Percentiles rank a stretch among this genome's conserved stretches.
Evolutionary conservation across 169 alveolate species (phyloP).

Genomic region (Plasmodium blacklocki): DNA sequence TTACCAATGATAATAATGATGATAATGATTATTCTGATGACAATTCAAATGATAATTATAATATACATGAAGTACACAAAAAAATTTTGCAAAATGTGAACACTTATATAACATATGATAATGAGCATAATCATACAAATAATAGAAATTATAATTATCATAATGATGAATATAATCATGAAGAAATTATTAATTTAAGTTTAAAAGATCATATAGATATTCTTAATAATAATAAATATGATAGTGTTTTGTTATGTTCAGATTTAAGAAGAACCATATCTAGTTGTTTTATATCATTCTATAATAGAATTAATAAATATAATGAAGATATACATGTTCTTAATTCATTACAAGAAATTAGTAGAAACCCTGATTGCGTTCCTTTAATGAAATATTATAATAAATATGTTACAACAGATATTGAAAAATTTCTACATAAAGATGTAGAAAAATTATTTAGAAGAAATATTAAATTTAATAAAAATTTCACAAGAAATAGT

Average conservation of each 20-base stretch:
- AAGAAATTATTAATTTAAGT: slow-evolving; percentile 12
- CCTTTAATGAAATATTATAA: slow-evolving; percentile 21
- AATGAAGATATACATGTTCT: slow-evolving; percentile 22
- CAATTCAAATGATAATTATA: too few species aligned
- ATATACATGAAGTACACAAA: too few species aligned
- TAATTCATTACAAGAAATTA: slow-evolving; percentile 65
- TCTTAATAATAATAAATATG: slow-evolving; percentile 36
- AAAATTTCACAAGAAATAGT: background rate
- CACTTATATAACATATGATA: too few species aligned
- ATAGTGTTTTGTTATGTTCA: slow-evolving; percentile 44
- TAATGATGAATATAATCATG: slow-evolving; percentile 11
- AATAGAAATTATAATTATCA: background rate
- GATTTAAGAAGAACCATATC: slow-evolving; percentile 74
- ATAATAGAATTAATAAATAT: slow-evolving; percentile 37
- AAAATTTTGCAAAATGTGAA: too few species aligned
- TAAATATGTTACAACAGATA: slow-evolving; percentile 32
- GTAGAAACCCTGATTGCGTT: slow-evolving; percentile 65
- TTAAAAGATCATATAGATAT: slow-evolving; percentile 48
- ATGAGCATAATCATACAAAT: background rate
- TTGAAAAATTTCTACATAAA: slow-evolving; percentile 17
- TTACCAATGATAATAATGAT: too few species aligned
- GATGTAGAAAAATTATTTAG: slow-evolving; percentile 41
- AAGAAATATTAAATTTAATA: slow-evolving; percentile 10
- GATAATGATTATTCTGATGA: too few species aligned
- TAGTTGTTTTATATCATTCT: slow-evolving; percentile 48